Conservation (phyloP, 176 grass and related monocot genomes). For the Cenchrus americanus region DNA sequence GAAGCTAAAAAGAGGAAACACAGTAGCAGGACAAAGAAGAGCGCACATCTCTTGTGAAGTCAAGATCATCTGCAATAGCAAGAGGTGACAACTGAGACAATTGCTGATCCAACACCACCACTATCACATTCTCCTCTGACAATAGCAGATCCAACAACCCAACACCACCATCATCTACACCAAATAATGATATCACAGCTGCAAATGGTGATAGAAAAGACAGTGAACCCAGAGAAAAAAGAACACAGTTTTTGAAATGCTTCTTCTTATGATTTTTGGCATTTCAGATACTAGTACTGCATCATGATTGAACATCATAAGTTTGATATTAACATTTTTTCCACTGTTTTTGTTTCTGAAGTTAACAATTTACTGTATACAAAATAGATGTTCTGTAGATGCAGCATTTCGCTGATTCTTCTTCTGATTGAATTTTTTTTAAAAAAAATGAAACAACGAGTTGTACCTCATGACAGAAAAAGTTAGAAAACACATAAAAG, state of each 20-base stretch:
- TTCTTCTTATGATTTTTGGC: slow-evolving; percentile 42
- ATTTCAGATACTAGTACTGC: neutral
- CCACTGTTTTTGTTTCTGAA: neutral
- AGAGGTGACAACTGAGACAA: slow-evolving; percentile 46
- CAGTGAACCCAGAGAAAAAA: slow-evolving; percentile 47
- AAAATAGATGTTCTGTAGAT: neutral
- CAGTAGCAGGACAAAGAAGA: slow-evolving; percentile 69
- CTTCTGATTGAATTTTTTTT: neutral
- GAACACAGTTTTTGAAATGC: slow-evolving; percentile 50
- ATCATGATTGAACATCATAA: slow-evolving; percentile 18
- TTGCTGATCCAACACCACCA: slow-evolving; percentile 44
- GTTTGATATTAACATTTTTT: slow-evolving; percentile 30
- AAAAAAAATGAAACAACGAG: neutral
- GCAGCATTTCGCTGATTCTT: neutral
- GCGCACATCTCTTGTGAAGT: slow-evolving; percentile 70
- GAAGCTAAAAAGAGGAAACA: slow-evolving; percentile 58
- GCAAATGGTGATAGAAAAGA: slow-evolving; percentile 18
- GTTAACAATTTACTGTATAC: slow-evolving; percentile 29
- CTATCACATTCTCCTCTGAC: slow-evolving; percentile 48
- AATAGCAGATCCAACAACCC: slow-evolving; percentile 29
- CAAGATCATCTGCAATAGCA: slow-evolving; percentile 73
- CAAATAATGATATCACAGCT: slow-evolving; percentile 20
- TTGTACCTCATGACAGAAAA: neutral
- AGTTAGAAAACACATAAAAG: neutral
- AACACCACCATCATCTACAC: slow-evolving; percentile 42